These are phyloP conservation scores for Mycena galopus DNA, from an alignment of 768 basidiomycete species.

Conservation along the genomic window DNA sequence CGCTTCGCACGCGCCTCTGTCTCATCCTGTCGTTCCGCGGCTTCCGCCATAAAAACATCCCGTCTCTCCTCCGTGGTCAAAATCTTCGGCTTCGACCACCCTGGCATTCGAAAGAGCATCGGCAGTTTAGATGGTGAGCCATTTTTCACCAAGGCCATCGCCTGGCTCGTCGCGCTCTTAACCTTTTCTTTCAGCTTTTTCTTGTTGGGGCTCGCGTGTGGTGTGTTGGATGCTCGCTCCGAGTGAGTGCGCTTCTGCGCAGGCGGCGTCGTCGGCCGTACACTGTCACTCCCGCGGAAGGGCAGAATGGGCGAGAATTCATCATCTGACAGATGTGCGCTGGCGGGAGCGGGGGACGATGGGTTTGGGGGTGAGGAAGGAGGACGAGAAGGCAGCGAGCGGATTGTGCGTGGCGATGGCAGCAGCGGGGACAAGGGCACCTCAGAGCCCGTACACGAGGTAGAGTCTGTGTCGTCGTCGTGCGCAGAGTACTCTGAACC, in stretches of 20 bases:
- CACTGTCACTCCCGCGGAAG: neutral
- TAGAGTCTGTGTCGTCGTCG: neutral
- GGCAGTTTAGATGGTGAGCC: no score
- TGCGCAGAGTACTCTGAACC: neutral
- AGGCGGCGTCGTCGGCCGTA: neutral
- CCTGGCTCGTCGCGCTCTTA: no score
- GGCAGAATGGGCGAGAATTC: neutral
- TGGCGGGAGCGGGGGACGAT: neutral
- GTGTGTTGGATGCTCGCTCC: neutral
- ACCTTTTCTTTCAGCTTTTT: neutral
- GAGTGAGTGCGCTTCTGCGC: neutral
- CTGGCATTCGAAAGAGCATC: no score
- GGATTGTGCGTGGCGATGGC: no score
- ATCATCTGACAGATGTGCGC: neutral
- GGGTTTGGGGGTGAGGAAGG: neutral
- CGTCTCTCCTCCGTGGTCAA: no score
- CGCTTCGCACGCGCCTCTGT: neutral
- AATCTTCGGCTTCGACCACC: no score
- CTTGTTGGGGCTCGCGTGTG: neutral
- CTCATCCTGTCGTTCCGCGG: no score
- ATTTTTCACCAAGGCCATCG: no score
- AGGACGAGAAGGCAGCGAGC: neutral
- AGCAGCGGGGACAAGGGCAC: no score
- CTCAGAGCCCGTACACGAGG: neutral
- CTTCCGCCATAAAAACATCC: no score